These are phyloP conservation scores for Rhododendron williamsianum DNA, from an alignment of 148 eudicot genomes.

Conservation along the genomic window DNA sequence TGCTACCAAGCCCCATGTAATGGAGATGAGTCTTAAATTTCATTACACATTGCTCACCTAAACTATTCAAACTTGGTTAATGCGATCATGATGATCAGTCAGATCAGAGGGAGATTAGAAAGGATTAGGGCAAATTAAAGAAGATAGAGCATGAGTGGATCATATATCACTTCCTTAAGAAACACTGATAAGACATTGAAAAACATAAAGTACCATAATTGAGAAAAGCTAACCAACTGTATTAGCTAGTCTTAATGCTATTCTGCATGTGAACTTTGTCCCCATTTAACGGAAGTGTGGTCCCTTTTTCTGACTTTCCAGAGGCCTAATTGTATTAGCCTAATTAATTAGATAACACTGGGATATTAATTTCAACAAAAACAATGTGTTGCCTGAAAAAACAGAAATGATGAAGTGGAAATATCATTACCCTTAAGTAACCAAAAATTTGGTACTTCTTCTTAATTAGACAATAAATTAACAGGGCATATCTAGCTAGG, in stretches of 20 bases:
- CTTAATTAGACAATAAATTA: not conserved
- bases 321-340: not conserved
- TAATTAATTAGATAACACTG: not conserved
- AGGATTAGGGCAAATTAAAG: not conserved
- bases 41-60: not conserved
- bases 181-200: slow-evolving; percentile 9
- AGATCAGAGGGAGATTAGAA: not conserved
- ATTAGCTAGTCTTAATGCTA: not conserved
- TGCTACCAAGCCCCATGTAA: not conserved
- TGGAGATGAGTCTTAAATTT: not conserved
- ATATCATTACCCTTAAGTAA: not conserved
- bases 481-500: not conserved
- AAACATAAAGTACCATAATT: not conserved
- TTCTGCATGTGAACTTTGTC: slow-evolving; percentile 9
- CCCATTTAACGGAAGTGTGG: not conserved
- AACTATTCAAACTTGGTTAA: not conserved
- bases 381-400: not conserved
- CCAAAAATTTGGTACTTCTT: not conserved
- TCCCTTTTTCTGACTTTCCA: not conserved
- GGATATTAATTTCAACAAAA: not conserved
- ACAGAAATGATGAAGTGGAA: not conserved
- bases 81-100: not conserved
- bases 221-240: not conserved
- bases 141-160: not conserved
- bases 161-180: not conserved